These are phyloP conservation scores for Backusella morwellensis DNA, from an alignment of 192 early-diverging fungal species.

Conservation along the genomic window DNA sequence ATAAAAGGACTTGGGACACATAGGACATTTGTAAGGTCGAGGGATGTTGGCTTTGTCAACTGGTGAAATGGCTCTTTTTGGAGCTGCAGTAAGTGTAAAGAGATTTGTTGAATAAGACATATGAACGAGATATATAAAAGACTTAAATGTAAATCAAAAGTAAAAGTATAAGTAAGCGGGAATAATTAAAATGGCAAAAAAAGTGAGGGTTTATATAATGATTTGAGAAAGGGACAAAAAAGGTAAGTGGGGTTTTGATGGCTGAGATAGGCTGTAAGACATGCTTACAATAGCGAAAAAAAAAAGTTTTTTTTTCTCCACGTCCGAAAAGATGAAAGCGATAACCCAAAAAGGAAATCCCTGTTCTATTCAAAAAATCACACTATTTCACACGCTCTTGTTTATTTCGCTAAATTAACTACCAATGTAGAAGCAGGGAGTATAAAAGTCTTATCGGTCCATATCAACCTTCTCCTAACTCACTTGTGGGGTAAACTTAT, in stretches of 20 bases:
- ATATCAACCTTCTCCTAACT: neutral
- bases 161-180: neutral
- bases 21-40: slow-evolving; percentile 60
- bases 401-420: neutral
- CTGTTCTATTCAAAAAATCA: neutral
- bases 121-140: neutral
- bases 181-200: slow-evolving; percentile 3
- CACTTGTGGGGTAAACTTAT: slow-evolving; percentile 1
- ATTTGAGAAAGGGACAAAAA: neutral
- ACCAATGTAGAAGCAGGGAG: neutral
- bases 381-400: slow-evolving; percentile 8
- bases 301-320: slow-evolving; percentile 19
- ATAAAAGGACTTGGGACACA: slow-evolving; percentile 71
- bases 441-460: slow-evolving; percentile 9
- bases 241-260: slow-evolving; percentile 18
- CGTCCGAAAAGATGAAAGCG: slow-evolving; percentile 26
- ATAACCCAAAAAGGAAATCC: slow-evolving; percentile 22
- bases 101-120: neutral
- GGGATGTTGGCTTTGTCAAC: slow-evolving; percentile 38
- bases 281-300: neutral
- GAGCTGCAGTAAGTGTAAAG: slow-evolving; percentile 2
- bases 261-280: slow-evolving; percentile 30
- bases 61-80: slow-evolving; percentile 22
- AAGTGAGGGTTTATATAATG: slow-evolving; percentile 11
- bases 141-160: neutral